These are phyloP conservation scores for Chionographis japonica DNA, from an alignment of 106 monocot genomes.

Conservation along the genomic window DNA sequence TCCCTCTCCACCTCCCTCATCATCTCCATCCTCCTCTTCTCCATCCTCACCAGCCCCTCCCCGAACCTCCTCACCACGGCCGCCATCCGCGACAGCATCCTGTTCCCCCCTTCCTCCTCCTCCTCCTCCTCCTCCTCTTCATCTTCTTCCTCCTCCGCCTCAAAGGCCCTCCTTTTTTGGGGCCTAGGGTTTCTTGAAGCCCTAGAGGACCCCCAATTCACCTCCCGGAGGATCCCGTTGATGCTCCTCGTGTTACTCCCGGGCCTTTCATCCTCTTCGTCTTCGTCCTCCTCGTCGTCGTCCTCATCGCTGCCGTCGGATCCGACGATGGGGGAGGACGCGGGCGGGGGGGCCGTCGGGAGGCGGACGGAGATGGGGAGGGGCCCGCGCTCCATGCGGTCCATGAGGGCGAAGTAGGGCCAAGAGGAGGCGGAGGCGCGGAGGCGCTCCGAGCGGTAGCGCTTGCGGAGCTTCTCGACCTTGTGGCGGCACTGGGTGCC, in stretches of 20 bases:
- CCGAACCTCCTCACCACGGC: constrained; percentile 47
- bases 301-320: too few species aligned
- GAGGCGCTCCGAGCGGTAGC: constrained; percentile 40
- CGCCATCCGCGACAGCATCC: constrained; percentile 20
- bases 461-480: constrained; percentile 76
- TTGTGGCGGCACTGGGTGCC: constrained; percentile 80
- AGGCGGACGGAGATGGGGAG: constrained; percentile 23
- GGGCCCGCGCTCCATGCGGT: constrained; percentile 51
- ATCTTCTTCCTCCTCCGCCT: constrained; percentile 3
- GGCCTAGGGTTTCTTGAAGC: constrained; percentile 4
- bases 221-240: constrained; percentile 33
- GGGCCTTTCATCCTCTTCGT: constrained; percentile 5
- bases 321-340: not conserved
- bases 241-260: constrained; percentile 22
- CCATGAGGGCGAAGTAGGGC: constrained; percentile 57
- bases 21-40: constrained; percentile 76
- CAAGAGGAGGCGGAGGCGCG: constrained; percentile 38
- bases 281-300: constrained; percentile 17
- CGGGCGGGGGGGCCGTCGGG: constrained; percentile 1
- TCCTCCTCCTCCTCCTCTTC: constrained; percentile 14
- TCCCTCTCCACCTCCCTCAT: constrained; percentile 69
- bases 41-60: constrained; percentile 47
- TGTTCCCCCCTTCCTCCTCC: not conserved
- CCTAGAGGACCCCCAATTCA: constrained; percentile 2
- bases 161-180: constrained; percentile 8